Evolutionary conservation across 2,329 filamentous ascomycete genomes (phyloP), one percentile per base, ranked within the genome.

Genomic region (Penicillium occitanis): DNA sequence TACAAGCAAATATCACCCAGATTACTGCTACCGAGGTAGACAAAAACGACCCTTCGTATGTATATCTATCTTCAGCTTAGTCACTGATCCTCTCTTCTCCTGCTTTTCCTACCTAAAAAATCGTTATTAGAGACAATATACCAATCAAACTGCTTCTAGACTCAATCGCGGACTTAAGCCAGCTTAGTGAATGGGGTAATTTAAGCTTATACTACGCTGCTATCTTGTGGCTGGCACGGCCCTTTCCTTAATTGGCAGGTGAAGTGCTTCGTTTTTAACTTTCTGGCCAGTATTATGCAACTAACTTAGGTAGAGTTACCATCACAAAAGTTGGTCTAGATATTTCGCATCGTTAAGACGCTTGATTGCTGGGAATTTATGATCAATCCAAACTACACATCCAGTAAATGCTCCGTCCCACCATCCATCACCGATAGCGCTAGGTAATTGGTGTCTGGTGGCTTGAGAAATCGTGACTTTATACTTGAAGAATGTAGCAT

Each of bases 131-230:
- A 28, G 5, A 53, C 28, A 33, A 33, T 10, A 53, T 53, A 33
- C 50, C 50, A 33, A 53, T 53, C 14, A 53, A 2, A 28, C 3
- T 53, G 8, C 50, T 33, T n/a, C 14, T 53, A 19, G 11, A 7
- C 33, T 11, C 14, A 40, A 25, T n/a, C 10, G 19, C 53, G 19
- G 19, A 25, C 22, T 60, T 30, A 42, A 28, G 35, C 19, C 2
- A 28, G 37, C 22, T 28, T 30, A n/a, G 22, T 33, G 7, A 25
- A 30, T 19, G 28, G 25, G 37, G 2, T 19, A 22, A 30, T 13
- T 44, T 60, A 60, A 60, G 35, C 57, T 60, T 60, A 44, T 60
- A 19, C 57, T 60, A 60, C 57, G 37, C 28, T 60, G 57, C 57
- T 60, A 60, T 60, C 57, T 42, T 30, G 22, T 46, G 57, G 57